phyloP scores from a whole-genome alignment of 371 early-diverging fungal species.

The Basidiobolus heterosporus region DNA sequence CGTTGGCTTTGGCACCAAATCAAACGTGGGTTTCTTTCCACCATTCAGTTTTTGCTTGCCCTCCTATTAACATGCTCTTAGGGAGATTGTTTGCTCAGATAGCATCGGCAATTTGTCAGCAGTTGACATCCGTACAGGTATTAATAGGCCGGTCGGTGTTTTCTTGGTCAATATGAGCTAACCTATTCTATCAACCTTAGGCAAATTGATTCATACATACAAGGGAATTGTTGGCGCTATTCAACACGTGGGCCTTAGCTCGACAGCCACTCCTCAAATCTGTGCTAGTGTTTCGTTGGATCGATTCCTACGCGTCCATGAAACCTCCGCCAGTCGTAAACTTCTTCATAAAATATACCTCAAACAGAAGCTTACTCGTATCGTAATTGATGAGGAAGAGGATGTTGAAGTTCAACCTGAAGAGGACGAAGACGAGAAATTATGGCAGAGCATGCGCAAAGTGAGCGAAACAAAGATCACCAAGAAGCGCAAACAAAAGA shows the following conservation, averaged over 20 bases:
- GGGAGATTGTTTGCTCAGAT: conserved; percentile 60
- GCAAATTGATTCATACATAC: conserved; percentile 16
- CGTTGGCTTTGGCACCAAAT: conserved; percentile 10
- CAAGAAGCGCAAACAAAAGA: too few relatives aligned
- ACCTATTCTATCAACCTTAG: not conserved
- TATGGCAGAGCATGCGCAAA: too few relatives aligned
- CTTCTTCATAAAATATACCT: conserved; percentile 52
- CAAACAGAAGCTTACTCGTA: conserved; percentile 56
- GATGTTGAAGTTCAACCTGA: conserved; percentile 16
- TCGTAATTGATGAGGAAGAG: conserved; percentile 43
- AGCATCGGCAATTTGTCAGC: conserved; percentile 51
- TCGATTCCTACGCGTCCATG: conserved; percentile 59
- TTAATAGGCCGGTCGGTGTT: not conserved
- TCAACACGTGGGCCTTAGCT: conserved; percentile 22
- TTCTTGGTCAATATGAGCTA: not conserved
- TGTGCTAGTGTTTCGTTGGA: conserved; percentile 60
- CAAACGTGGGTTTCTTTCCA: conserved; percentile 12
- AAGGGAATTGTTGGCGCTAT: conserved; percentile 62
- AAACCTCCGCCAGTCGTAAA: conserved; percentile 33
- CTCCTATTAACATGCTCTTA: not conserved
- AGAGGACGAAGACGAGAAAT: too few relatives aligned
- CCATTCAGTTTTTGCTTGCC: not conserved
- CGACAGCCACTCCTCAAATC: conserved; percentile 9
- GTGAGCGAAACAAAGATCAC: too few relatives aligned
- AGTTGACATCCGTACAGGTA: conserved; percentile 45